Percentiles rank a stretch among this genome's conserved stretches.
These are phyloP conservation scores for Prunus mira DNA, from an alignment of 306 rosid genomes.

Conservation along the genomic window DNA sequence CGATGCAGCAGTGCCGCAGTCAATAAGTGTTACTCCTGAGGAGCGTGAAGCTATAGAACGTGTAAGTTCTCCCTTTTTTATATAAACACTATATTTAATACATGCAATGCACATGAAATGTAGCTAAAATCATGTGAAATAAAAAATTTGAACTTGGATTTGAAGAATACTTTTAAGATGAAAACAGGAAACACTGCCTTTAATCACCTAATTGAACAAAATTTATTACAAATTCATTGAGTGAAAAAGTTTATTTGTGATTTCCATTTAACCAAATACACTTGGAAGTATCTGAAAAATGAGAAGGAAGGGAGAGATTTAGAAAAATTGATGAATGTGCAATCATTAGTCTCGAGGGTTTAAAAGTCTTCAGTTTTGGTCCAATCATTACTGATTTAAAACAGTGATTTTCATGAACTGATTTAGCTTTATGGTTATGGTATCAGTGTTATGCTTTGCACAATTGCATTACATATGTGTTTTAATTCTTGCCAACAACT, in stretches of 20 bases:
- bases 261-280: background rate
- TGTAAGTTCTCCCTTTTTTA: slow-evolving; percentile 44
- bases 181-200: background rate
- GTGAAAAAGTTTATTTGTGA: background rate
- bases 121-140: background rate
- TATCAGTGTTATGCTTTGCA: background rate
- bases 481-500: background rate
- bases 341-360: background rate
- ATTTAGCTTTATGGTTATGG: background rate
- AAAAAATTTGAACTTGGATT: background rate
- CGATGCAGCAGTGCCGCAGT: slow-evolving; percentile 61
- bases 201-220: background rate
- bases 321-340: background rate
- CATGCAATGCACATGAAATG: background rate
- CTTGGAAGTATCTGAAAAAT: background rate
- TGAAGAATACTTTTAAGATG: background rate
- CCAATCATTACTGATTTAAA: background rate
- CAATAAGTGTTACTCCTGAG: slow-evolving; percentile 81
- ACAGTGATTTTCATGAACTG: background rate
- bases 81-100: background rate
- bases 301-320: background rate
- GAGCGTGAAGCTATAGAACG: slow-evolving; percentile 93
- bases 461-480: too few relatives aligned
- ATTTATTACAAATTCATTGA: background rate
- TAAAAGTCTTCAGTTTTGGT: background rate